These are phyloP conservation scores for Beauveria pseudobassiana DNA, from an alignment of 2,329 filamentous ascomycete genomes.

Conservation along the genomic window DNA sequence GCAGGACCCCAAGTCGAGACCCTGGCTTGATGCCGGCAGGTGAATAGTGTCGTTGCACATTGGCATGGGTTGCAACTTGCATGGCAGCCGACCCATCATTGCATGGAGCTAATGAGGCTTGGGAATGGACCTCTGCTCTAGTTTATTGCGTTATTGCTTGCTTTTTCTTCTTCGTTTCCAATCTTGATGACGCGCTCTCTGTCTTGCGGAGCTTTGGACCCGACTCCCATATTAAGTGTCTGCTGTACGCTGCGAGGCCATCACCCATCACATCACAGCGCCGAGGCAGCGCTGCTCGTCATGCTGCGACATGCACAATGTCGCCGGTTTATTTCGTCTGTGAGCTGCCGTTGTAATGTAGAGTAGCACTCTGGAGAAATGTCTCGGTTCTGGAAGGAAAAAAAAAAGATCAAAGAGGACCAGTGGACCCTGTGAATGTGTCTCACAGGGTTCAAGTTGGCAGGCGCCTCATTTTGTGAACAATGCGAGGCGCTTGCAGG, in stretches of 20 bases:
- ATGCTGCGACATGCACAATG: not conserved
- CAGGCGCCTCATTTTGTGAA: not conserved
- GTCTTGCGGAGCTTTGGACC: not conserved
- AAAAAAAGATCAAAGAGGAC: not conserved
- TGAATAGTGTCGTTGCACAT: not conserved
- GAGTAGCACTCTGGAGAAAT: not conserved
- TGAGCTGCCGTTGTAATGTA: not conserved
- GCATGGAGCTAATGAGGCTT: not conserved
- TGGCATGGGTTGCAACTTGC: not conserved
- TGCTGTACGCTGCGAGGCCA: not conserved
- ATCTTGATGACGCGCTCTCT: not conserved
- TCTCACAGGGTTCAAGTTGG: not conserved
- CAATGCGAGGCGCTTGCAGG: not conserved
- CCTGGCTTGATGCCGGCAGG: not conserved
- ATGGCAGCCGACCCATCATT: not conserved
- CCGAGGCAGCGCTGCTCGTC: not conserved
- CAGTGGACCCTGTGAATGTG: not conserved
- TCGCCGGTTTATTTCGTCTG: not conserved
- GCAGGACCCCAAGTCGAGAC: not conserved
- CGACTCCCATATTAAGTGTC: not conserved
- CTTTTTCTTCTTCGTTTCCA: not conserved
- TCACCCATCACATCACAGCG: not conserved
- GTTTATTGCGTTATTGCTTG: not conserved
- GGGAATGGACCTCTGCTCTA: not conserved
- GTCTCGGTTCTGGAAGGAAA: not conserved